Base-by-base conservation (phyloP, 495 filamentous ascomycete species). In the Penicillium cataractarum region DNA sequence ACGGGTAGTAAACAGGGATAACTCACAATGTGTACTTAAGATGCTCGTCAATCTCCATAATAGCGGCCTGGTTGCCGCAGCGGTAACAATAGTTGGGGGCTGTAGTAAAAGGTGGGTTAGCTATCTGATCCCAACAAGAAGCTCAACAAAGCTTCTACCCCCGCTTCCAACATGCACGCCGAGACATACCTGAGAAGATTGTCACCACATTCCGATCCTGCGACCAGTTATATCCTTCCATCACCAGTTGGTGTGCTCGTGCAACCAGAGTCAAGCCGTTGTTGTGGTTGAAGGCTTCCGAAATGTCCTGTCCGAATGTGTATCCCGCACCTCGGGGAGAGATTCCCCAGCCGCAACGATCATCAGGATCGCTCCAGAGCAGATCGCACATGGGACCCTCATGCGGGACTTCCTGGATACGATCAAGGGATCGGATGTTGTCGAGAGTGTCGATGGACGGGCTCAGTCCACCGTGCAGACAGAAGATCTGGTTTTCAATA, bases 401-500 rank as follows among this genome's bases (percentile, higher is more conserved):
- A 66, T 99, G 95, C 26, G 95, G 95, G 37, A 99, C 95, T 80
- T 99, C 95, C 79, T 99, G 95, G 70, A 98, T 97, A 50, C 95
- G 86, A 73, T 99, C 95, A 27, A 99, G 86, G 15, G 92, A 92
- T 64, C 94, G 84, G 73, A 99, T 99, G 77, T 99, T 98, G 80
- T 99, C 95, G 35, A 99, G 88, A 27, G 95, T 98, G 76, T 99
- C 95, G 70, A 99, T 98, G 73, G 90, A 95, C 33, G 95, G 95
- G 56, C 92, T 96, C 57, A 99, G 84, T 62, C 95, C 95, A 69
- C 95, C 95, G 80, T 99, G 95, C 55, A 99, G 87, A 80, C 95
- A 99, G 87, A 99, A 99, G 77, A 99, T 99, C 83, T 99, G 95
- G 80, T 97, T 97, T 80, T 99, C 94, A 80, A 99, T 99, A 64